phyloP scores from a whole-genome alignment of 2,329 filamentous ascomycete species.

The Fusarium pseudoanthophilum region DNA sequence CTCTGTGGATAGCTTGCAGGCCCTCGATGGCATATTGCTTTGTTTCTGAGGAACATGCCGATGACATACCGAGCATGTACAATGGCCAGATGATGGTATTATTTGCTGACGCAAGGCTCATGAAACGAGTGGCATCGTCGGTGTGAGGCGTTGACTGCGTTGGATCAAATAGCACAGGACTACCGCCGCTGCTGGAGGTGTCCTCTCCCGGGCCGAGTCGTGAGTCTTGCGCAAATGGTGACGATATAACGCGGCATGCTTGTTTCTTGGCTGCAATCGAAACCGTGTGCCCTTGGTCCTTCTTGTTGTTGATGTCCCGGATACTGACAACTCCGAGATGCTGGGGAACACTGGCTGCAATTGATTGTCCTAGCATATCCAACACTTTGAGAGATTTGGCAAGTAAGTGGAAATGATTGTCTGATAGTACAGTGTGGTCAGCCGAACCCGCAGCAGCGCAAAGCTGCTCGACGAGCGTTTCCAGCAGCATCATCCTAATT shows the following conservation, averaged over 20 bases:
- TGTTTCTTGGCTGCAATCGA: slow-evolving; percentile 47
- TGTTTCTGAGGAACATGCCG: slow-evolving; percentile 54
- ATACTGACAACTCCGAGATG: slow-evolving; percentile 61
- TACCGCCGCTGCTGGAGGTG: slow-evolving; percentile 14
- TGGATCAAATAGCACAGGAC: slow-evolving; percentile 55
- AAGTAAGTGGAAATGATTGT: slow-evolving; percentile 50
- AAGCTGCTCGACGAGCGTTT: slow-evolving; percentile 59
- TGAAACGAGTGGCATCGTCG: slow-evolving; percentile 56
- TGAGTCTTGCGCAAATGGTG: slow-evolving; percentile 24
- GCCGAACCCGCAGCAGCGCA: slow-evolving; percentile 34
- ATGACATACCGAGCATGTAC: slow-evolving; percentile 60
- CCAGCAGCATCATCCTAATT: slow-evolving; percentile 59
- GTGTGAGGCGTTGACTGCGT: slow-evolving; percentile 49
- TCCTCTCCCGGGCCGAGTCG: slow-evolving; percentile 35
- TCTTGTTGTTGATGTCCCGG: slow-evolving; percentile 47
- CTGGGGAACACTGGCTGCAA: slow-evolving; percentile 61
- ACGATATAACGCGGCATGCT: slow-evolving; percentile 47
- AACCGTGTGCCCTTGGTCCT: slow-evolving; percentile 26
- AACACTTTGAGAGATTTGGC: slow-evolving; percentile 53
- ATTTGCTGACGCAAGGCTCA: slow-evolving; percentile 60
- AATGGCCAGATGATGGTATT: slow-evolving; percentile 63
- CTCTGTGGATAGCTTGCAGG: slow-evolving; percentile 57
- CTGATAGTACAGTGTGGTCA: slow-evolving; percentile 42
- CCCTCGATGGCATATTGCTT: slow-evolving; percentile 58
- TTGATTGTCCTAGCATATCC: slow-evolving; percentile 53